Percentiles rank a stretch among this genome's conserved stretches.
Evolutionary conservation across 768 basidiomycete species (phyloP).

Genomic region (Lactarius quietus): DNA sequence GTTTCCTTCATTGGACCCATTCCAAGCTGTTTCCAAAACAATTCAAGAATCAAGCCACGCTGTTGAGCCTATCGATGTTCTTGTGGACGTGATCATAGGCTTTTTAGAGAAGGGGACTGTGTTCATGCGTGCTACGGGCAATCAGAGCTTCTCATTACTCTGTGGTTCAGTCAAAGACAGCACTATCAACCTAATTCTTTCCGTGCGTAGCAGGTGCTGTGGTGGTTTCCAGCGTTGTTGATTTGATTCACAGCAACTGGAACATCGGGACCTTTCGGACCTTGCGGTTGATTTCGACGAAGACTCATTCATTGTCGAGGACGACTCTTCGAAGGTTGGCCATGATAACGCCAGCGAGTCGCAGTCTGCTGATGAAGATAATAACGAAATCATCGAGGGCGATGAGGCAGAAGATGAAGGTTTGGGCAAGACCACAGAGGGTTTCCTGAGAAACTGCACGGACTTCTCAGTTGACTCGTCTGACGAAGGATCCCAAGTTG

Average conservation of each 20-base stretch:
- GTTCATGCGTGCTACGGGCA: slow-evolving; percentile 76
- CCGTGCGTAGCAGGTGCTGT: slow-evolving; percentile 48
- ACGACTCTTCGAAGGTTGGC: slow-evolving; percentile 33
- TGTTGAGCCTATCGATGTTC: slow-evolving; percentile 70
- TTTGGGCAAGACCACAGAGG: slow-evolving; percentile 64
- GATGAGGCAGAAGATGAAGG: slow-evolving; percentile 55
- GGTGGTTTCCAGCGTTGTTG: not conserved
- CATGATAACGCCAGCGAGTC: slow-evolving; percentile 34
- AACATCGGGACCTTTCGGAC: slow-evolving; percentile 60
- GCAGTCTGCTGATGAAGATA: slow-evolving; percentile 37
- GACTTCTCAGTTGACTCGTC: slow-evolving; percentile 54
- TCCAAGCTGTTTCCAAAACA: too few species aligned
- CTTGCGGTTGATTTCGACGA: slow-evolving; percentile 39
- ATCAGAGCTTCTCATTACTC: slow-evolving; percentile 72
- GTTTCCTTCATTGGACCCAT: slow-evolving; percentile 39
- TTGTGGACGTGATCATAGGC: slow-evolving; percentile 88
- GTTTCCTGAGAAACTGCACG: slow-evolving; percentile 55
- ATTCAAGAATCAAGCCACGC: slow-evolving; percentile 40
- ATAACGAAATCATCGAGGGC: slow-evolving; percentile 37
- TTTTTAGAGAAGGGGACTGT: slow-evolving; percentile 80
- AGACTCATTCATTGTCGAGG: slow-evolving; percentile 30
- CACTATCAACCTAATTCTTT: slow-evolving; percentile 76
- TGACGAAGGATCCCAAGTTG: slow-evolving; percentile 57
- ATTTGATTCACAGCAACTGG: slow-evolving; percentile 66
- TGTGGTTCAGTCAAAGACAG: slow-evolving; percentile 61